A percentile compares a stretch with the other conserved stretches of the same genome.
These are phyloP conservation scores for Lepidium africanum DNA, from an alignment of 345 rosid genomes.

Conservation along the genomic window DNA sequence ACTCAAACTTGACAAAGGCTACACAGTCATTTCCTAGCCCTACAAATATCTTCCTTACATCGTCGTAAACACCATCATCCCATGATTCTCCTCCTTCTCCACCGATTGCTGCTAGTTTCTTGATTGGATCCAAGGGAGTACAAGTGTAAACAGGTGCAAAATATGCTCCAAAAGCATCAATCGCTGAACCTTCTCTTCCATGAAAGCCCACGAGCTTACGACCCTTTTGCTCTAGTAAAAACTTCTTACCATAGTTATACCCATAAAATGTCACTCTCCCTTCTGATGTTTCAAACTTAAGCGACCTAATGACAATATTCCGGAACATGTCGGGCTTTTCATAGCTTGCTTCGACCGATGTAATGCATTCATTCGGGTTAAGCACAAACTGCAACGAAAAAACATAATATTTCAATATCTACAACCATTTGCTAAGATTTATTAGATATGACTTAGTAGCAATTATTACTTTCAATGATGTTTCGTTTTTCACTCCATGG, in stretches of 20 bases:
- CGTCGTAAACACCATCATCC: conserved; percentile 22
- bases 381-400: background rate
- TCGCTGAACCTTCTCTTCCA: conserved; percentile 1
- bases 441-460: too few species aligned
- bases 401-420: too few species aligned
- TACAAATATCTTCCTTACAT: background rate
- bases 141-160: background rate
- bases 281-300: conserved; percentile 17
- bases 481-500: conserved; percentile 13
- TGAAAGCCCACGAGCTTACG: conserved; percentile 17
- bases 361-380: conserved; percentile 13
- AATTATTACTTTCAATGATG: background rate
- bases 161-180: conserved; percentile 23
- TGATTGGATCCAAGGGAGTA: background rate
- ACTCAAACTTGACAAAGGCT: conserved; percentile 17
- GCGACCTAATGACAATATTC: conserved; percentile 4
- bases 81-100: background rate
- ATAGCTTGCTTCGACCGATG: conserved; percentile 16
- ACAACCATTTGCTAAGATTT: too few species aligned
- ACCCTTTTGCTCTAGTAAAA: conserved; percentile 3
- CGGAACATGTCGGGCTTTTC: background rate
- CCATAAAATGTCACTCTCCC: conserved; percentile 9
- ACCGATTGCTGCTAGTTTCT: conserved; percentile 5
- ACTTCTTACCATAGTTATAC: conserved; percentile 7
- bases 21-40: background rate